phyloP scores from a whole-genome alignment of 208 protist genomes.

The Herpetomonas tarakana region DNA sequence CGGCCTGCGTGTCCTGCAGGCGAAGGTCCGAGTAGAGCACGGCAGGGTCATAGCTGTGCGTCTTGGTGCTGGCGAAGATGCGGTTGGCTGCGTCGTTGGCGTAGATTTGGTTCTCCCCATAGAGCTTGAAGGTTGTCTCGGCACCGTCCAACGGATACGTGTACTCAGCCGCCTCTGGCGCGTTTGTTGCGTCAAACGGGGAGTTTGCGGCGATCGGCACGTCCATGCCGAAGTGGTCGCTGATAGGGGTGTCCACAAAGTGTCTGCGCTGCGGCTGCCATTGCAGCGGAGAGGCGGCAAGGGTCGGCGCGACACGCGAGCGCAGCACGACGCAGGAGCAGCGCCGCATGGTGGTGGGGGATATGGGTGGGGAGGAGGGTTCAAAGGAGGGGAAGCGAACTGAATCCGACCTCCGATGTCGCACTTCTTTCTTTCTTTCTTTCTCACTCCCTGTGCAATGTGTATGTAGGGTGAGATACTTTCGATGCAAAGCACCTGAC shows the following conservation, averaged over 20 bases:
- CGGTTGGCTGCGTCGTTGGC: constrained; percentile 35
- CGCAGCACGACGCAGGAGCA: neutral
- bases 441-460: no score
- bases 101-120: constrained; percentile 39
- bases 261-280: neutral
- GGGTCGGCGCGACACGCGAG: neutral
- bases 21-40: constrained; percentile 43
- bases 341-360: neutral
- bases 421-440: no score
- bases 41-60: constrained; percentile 55
- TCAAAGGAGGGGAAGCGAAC: no score
- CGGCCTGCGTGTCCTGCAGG: constrained; percentile 29
- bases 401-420: no score
- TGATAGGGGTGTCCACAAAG: constrained; percentile 4
- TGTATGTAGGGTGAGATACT: no score
- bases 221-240: constrained; percentile 14
- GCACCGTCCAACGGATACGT: constrained; percentile 36
- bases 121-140: constrained; percentile 36
- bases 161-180: constrained; percentile 18
- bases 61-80: constrained; percentile 40
- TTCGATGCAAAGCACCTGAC: no score
- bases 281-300: constrained; percentile 9
- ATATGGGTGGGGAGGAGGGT: neutral
- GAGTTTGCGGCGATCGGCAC: constrained; percentile 1
- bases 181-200: constrained; percentile 6